phyloP scores from a whole-genome alignment of 202 grass and related monocot species.

The Bolboschoenoplectus hybrid region DNA sequence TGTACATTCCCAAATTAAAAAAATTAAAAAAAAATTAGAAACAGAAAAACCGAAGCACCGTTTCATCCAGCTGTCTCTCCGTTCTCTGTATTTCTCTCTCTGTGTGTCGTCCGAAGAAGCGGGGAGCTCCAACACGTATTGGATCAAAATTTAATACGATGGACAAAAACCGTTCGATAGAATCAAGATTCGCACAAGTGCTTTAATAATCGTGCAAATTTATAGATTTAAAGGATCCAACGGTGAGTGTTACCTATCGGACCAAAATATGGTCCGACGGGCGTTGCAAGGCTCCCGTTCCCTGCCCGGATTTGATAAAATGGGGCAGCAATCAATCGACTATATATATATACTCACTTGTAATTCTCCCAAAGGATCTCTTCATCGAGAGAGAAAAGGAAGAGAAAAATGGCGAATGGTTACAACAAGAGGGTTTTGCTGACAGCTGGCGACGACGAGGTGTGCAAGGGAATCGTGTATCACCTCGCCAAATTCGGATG shows the following conservation, averaged over 20 bases:
- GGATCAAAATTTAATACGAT: too few species aligned
- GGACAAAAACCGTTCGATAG: too few species aligned
- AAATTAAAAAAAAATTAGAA: neutral
- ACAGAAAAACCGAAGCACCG: neutral
- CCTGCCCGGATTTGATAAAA: too few species aligned
- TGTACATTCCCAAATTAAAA: neutral
- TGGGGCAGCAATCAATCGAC: too few species aligned
- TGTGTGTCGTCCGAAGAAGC: too few species aligned
- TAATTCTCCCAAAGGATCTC: neutral
- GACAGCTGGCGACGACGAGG: constrained; percentile 57
- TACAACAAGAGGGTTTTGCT: constrained; percentile 64
- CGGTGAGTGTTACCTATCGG: too few species aligned
- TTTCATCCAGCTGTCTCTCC: neutral
- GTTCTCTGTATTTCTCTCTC: neutral
- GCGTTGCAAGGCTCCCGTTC: too few species aligned
- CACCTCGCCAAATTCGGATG: constrained; percentile 62
- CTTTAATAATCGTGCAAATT: too few species aligned
- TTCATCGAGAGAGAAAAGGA: neutral
- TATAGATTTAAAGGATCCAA: too few species aligned
- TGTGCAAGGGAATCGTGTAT: constrained; percentile 66
- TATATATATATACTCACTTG: neutral
- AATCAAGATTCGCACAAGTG: too few species aligned
- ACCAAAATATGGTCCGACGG: too few species aligned
- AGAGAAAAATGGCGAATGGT: constrained; percentile 39
- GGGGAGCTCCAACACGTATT: too few species aligned